Conservation (phyloP, 192 early-diverging fungal species). For the Entrophospora sp. region DNA sequence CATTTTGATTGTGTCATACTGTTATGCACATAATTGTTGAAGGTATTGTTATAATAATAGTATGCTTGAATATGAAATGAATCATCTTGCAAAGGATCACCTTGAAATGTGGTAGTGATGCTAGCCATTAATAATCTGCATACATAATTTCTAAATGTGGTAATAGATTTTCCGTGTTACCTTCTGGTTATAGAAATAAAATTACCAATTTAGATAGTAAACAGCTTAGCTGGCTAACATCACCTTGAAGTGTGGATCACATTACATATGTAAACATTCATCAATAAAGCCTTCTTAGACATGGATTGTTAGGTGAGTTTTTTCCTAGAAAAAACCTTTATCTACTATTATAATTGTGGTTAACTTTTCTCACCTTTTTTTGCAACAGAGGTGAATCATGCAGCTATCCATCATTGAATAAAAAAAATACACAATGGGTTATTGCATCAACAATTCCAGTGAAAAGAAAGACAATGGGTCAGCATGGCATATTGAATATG, state of each 20-base stretch:
- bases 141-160: too few species aligned
- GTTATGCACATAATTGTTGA: constrained; percentile 12
- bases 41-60: constrained; percentile 12
- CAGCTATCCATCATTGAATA: neutral
- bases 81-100: constrained; percentile 15
- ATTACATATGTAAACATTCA: constrained; percentile 16
- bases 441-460: neutral
- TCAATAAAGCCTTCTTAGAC: constrained; percentile 19
- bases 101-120: constrained; percentile 15
- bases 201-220: too few species aligned
- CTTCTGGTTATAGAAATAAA: too few species aligned
- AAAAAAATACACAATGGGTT: constrained; percentile 7
- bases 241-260: constrained; percentile 9
- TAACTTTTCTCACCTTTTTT: neutral
- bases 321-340: constrained; percentile 7
- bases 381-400: constrained; percentile 3
- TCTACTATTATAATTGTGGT: constrained; percentile 3
- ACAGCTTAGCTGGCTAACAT: too few species aligned
- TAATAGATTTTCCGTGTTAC: too few species aligned
- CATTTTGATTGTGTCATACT: neutral
- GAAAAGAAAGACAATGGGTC: constrained; percentile 19
- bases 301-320: constrained; percentile 16
- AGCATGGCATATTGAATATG: constrained; percentile 12
- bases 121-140: too few species aligned
- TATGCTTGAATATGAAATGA: constrained; percentile 18